Base-by-base conservation (phyloP, 768 basidiomycete genomes). In the Aureoboletus auriporus region DNA sequence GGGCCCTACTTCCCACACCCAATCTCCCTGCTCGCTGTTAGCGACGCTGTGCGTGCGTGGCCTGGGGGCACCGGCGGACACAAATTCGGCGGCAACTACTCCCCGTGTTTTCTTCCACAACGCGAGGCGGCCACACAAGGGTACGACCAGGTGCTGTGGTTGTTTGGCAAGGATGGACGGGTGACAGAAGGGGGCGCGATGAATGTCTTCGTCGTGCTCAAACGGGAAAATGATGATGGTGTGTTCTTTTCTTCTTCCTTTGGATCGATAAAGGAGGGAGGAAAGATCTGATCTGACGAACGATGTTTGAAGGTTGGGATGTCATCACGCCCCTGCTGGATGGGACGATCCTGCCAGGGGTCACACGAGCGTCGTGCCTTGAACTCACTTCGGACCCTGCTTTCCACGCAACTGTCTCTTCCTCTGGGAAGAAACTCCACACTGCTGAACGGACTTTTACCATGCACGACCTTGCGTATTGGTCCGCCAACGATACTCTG, bases 311-410 rank as follows among this genome's bases (percentile, higher is more conserved):
- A 89, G 85, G 72, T n/a, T 65, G 81, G 50, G 92, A 97, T 64
- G 75, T 96, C 45, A 75, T 91, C 53, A 96, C 95, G 1, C 89
- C 94, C 2, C 87, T 91, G 12, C 71, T 96, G 51, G 91, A 89
- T 63, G 93, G 93, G 42, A 86, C 90, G 69, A 91, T 97, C 59
- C 80, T 98, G 2, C 93, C 93, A 2, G 92, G 94, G 39, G 82
- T 97, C 23, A 96, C 93, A 7, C 83, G 94, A 53, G 86, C 88
- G 59, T 93, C 90, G 26, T 83, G 89, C 37, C 77, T 96, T 34
- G 59, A 74, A 0, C 83, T 97, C 38, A 78, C 81, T 5, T 70
- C 79, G 13, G 83, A 81, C 8, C 89, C 90, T 54, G 69, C 72
- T 0, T 76, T 75, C 41, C 74, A 16, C 35, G 36, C 47, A 28